Percentiles rank a stretch among this genome's conserved stretches.
Evolutionary conservation across 225 moss, liverwort and hornwort genomes (phyloP).

Genomic region (Pleurozium schreberi): DNA sequence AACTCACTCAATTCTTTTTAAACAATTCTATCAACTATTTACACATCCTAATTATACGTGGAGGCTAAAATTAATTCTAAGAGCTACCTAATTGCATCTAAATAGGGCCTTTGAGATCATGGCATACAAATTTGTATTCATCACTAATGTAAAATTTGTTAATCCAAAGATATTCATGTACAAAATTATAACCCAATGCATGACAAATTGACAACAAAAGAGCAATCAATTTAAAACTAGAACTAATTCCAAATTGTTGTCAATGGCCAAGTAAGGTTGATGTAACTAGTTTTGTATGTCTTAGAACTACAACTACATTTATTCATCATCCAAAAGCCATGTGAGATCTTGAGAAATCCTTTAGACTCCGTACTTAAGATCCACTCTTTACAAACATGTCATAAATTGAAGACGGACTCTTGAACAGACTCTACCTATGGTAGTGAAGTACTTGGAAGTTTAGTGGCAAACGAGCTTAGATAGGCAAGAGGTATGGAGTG

Average conservation of each 20-base stretch:
- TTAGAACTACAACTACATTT: no score
- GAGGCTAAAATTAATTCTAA: not conserved
- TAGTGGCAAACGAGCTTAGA: no score
- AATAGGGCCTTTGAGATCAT: no score
- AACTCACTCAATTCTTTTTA: no score
- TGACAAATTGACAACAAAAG: no score
- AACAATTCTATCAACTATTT: rapidly evolving
- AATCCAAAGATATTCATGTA: no score
- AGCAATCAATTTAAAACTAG: no score
- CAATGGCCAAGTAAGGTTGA: not conserved
- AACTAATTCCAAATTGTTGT: not conserved
- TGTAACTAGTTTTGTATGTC: not conserved
- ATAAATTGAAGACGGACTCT: not conserved
- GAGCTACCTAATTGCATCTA: not conserved
- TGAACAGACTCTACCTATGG: not conserved
- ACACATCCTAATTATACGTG: not conserved
- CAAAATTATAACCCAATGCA: no score
- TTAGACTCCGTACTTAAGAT: not conserved
- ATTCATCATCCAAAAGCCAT: not conserved
- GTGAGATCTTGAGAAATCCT: not conserved
- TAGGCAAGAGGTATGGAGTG: not conserved
- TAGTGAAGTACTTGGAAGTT: not conserved
- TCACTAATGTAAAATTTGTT: no score
- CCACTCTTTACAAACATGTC: not conserved
- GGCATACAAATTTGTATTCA: not conserved